These are phyloP conservation scores for Hanseniaspora lachancei DNA, from an alignment of 805 yeast species.

Conservation along the genomic window DNA sequence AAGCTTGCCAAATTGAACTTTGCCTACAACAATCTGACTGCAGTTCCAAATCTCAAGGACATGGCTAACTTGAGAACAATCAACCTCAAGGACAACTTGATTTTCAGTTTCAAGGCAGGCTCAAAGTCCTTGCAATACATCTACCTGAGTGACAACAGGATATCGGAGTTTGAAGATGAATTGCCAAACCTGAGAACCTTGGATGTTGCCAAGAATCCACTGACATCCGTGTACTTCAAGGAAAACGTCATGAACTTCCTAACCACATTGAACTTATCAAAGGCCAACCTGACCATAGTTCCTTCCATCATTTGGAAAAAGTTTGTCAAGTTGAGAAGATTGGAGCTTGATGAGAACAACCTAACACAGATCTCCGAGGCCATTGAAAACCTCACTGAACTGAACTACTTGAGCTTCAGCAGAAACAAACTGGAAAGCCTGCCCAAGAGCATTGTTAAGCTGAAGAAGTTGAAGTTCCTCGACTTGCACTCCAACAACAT, in stretches of 20 bases:
- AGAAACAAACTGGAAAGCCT: conserved; percentile 61
- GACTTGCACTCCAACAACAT: conserved; percentile 80
- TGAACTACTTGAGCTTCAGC: conserved; percentile 55
- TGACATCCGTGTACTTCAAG: conserved; percentile 47
- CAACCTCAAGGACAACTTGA: conserved; percentile 63
- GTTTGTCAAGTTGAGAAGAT: conserved; percentile 54
- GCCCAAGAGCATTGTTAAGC: conserved; percentile 51
- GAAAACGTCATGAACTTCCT: conserved; percentile 37
- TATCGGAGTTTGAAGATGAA: conserved; percentile 53
- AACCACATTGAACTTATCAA: conserved; percentile 61
- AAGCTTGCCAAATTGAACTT: conserved; percentile 58
- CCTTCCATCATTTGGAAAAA: conserved; percentile 49
- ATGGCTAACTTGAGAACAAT: conserved; percentile 50
- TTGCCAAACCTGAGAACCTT: conserved; percentile 53
- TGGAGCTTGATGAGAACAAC: conserved; percentile 71
- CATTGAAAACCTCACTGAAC: conserved; percentile 42
- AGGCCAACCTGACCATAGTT: conserved; percentile 68
- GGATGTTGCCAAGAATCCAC: conserved; percentile 71
- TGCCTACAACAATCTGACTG: conserved; percentile 52
- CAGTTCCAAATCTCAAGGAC: conserved; percentile 34
- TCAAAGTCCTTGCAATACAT: conserved; percentile 57
- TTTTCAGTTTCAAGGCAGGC: conserved; percentile 29
- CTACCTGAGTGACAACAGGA: conserved; percentile 60
- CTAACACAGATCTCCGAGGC: conserved; percentile 62
- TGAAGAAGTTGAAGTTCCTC: conserved; percentile 47